Base-by-base conservation (phyloP, 1,284 basidiomycete species). In the Sanghuangporus weigelae region DNA sequence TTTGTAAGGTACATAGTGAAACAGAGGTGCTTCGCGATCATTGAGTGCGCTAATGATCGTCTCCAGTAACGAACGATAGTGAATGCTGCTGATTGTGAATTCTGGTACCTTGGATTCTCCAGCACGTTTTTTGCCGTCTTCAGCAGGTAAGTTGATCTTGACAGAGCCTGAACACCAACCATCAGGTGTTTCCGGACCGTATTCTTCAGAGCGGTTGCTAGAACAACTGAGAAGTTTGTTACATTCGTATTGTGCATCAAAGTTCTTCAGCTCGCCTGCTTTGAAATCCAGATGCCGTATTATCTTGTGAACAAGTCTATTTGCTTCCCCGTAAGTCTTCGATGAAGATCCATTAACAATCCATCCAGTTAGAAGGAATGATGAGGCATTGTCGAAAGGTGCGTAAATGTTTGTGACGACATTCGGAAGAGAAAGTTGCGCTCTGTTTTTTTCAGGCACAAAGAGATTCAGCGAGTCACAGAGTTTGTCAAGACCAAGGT, bases 1-100 rank as follows among this genome's bases (percentile, higher is more conserved):
- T 26, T 69, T 51, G 61, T 68, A 74, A 36, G 75, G 74, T 2
- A 62, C 26, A 11, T 67, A 68, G 53, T 76, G 72, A 51, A 72
- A 73, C 2, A 63, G 26, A 8, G 72, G 21, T 1, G 50, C 23
- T 3, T 54, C n/a, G 7, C 8, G 11, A 11, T 55, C 51, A 14
- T 40, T 38, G 26, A 64, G 53, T 12, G 58, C 58, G 14, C 1
- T n/a, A 14, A 31, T 10, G 21, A 66, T 54, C 1, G 63, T 64
- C 1, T 59, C 59, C 1, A 64, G 21, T 1, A 66, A 31, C 10
- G 58, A 57, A 4, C 62, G 63, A 31, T 64, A 49, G 31, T 62
- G 53, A 16, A 66, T 16, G 14, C 63, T 53, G 3, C 38, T 14
- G 14, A 66, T 42, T 19, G 58, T 55, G 16, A 59, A n/a, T 19